phyloP scores from a whole-genome alignment of 441 rosid species.

The Erysimum pusillum region DNA sequence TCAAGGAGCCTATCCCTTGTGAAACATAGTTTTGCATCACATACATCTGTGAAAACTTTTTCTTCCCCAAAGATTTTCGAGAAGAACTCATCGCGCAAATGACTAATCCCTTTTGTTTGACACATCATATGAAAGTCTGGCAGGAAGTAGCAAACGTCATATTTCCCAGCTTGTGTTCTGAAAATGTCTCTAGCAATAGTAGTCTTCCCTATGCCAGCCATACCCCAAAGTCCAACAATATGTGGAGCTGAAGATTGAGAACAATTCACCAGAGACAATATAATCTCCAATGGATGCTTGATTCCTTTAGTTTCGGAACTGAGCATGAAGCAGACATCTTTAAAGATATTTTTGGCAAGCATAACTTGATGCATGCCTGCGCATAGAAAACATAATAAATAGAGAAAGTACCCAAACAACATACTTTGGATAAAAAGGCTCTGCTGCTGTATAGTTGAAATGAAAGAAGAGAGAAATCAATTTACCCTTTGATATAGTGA shows the following conservation, averaged over 20 bases:
- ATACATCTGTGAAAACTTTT: neutral
- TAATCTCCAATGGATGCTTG: neutral
- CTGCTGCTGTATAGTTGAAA: no score
- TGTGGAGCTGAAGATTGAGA: slow-evolving; percentile 13
- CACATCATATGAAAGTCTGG: slow-evolving; percentile 33
- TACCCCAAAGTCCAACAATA: slow-evolving; percentile 51
- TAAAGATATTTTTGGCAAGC: slow-evolving; percentile 31
- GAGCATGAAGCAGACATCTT: slow-evolving; percentile 20
- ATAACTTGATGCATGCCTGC: slow-evolving; percentile 38
- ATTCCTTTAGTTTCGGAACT: slow-evolving; percentile 13
- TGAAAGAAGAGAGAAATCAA: slow-evolving; percentile 2
- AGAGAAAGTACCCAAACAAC: neutral
- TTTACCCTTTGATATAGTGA: slow-evolving; percentile 18
- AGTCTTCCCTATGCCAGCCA: slow-evolving; percentile 50
- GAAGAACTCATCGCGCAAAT: slow-evolving; percentile 41
- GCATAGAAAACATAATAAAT: neutral
- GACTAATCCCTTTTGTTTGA: slow-evolving; percentile 14
- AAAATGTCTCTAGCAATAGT: slow-evolving; percentile 15
- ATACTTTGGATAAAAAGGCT: no score
- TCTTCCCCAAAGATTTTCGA: slow-evolving; percentile 28
- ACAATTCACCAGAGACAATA: neutral
- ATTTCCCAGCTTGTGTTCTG: slow-evolving; percentile 18
- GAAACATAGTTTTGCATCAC: slow-evolving; percentile 23
- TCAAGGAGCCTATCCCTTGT: slow-evolving; percentile 6
- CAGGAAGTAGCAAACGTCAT: slow-evolving; percentile 33